These are phyloP conservation scores for Diatrype stigma DNA, from an alignment of 2,329 filamentous ascomycete genomes.

Conservation along the genomic window DNA sequence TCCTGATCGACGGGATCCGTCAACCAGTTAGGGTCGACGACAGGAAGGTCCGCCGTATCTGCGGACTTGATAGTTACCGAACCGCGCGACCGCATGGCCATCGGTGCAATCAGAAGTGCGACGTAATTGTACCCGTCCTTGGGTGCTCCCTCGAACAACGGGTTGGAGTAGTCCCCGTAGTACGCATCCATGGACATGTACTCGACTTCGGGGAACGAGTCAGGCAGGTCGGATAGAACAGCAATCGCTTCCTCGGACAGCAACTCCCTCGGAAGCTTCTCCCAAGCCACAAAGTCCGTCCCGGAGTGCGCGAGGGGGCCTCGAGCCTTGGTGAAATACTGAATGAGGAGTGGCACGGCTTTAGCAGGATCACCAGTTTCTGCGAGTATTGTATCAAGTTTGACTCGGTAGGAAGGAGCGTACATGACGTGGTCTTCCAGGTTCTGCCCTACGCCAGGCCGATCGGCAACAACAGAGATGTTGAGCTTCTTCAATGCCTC, in stretches of 20 bases:
- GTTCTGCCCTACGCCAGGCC: conserved; percentile 56
- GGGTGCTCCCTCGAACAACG: conserved; percentile 2
- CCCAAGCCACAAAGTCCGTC: no score
- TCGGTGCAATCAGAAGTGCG: conserved; percentile 2
- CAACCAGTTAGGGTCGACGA: conserved; percentile 45
- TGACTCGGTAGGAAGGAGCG: conserved; percentile 15
- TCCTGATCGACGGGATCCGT: conserved; percentile 38
- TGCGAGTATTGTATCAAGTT: background rate
- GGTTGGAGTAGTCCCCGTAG: conserved; percentile 8
- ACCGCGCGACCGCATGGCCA: conserved; percentile 9
- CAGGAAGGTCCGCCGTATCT: conserved; percentile 29
- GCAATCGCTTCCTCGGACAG: no score
- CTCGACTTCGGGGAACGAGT: conserved; percentile 22
- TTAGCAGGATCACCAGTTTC: background rate
- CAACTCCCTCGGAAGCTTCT: no score
- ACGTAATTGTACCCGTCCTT: conserved; percentile 12
- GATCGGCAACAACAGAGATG: conserved; percentile 47
- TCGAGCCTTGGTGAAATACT: conserved; percentile 4
- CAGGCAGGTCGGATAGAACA: conserved; percentile 20
- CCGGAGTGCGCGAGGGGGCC: no score
- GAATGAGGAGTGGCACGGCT: background rate
- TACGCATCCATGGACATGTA: conserved; percentile 10
- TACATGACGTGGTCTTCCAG: conserved; percentile 46
- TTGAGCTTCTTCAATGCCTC: conserved; percentile 26
- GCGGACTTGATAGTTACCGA: conserved; percentile 10